Base-by-base conservation (phyloP, 2,329 filamentous ascomycete genomes). In the Dissoconium aciculare region DNA sequence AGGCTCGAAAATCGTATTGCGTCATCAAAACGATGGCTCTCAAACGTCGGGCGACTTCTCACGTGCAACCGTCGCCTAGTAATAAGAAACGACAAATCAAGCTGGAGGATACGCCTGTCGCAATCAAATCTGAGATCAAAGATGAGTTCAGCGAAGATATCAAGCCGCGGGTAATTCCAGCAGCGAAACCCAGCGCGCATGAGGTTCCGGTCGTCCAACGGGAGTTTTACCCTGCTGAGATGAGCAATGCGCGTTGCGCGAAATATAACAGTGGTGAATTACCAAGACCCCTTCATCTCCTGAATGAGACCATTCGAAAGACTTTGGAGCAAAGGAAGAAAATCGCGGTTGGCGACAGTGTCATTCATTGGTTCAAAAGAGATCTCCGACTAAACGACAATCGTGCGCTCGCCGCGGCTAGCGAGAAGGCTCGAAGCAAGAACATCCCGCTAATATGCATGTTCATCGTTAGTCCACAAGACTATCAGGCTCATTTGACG, bases 321-420 rank as follows among this genome's bases (percentile, higher is more conserved):
- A 89, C 82, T 0, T 55, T 62, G 2, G 44, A 55, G 0, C 51
- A 56, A 19, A 66, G 79, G 5, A 58, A 63, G 15, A 53, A 58
- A 1, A 64, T 78, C 9, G 38, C 57, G 1, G 58, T 65, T 0
- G 68, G 69, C 16, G 59, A 69, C 15, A 71, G 74, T 0, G 76
- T 92, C 0, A 69, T 92, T 0, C 81, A 92, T 55, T 93, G 84
- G 84, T 93, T 87, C 62, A 91, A 89, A 56, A 73, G 70, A 47
- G 85, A 93, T 51, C 56, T 92, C 30, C 68, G 84, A 3, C 63
- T 68, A 2, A 54, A 58, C 1, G 85, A 94, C 52, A 93, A 92
- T 51, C 76, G 69, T 5, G 70, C 70, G 0, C 54, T 93, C 14
- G 65, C 68, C 17, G 55, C 74, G 37, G 84, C 84, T 0, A 73